Percentiles rank a stretch among this genome's conserved stretches.
Evolutionary conservation across 2,329 filamentous ascomycete species (phyloP).

Genomic region (Myriosclerotinia scirpicola): DNA sequence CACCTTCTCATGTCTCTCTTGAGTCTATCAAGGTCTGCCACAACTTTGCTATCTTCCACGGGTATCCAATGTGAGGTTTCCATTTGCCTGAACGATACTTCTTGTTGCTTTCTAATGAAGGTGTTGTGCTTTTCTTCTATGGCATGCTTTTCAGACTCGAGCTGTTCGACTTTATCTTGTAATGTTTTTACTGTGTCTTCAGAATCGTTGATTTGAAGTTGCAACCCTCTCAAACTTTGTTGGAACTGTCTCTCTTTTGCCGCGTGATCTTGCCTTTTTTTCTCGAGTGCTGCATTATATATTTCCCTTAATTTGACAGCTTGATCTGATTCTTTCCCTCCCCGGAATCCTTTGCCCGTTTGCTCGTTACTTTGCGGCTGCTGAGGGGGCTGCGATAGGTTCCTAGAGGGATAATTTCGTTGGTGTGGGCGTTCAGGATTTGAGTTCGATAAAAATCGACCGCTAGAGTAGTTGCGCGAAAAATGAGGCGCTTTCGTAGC

Average conservation of each 20-base stretch:
- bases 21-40: conserved; percentile 20
- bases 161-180: not conserved
- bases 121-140: conserved; percentile 15
- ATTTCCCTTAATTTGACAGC: not conserved
- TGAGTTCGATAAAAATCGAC: not conserved
- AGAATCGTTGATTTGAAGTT: not conserved
- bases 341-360: too few relatives aligned
- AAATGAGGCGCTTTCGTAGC: too few relatives aligned
- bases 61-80: conserved; percentile 17
- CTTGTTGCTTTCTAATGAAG: conserved; percentile 25
- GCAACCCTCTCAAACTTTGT: not conserved
- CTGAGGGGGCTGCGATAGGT: not conserved
- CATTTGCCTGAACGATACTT: conserved; percentile 24
- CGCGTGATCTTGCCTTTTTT: not conserved
- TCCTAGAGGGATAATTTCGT: not conserved
- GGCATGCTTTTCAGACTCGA: not conserved
- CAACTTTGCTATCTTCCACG: conserved; percentile 19
- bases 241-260: not conserved
- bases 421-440: not conserved
- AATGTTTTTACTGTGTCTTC: not conserved
- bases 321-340: not conserved
- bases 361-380: not conserved
- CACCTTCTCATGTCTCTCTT: conserved; percentile 22
- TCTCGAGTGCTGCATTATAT: not conserved
- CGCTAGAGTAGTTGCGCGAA: not conserved